These are phyloP conservation scores for Diaporthe citrichinensis DNA, from an alignment of 2,329 filamentous ascomycete genomes.

Conservation along the genomic window DNA sequence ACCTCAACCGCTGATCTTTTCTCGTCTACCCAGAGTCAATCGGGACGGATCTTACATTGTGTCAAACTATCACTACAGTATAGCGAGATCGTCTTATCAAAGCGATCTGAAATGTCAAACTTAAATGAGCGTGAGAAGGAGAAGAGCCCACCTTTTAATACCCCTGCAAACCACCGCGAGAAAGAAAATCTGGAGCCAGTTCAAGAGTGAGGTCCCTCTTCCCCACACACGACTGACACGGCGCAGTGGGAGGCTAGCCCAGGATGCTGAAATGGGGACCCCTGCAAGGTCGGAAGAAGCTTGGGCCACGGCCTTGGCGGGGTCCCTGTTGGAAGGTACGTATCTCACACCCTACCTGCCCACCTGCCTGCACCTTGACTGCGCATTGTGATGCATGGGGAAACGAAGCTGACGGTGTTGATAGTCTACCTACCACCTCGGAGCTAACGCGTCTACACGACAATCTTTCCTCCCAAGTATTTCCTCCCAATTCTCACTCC, in stretches of 20 bases:
- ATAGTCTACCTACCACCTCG: background rate
- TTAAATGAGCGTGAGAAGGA: conserved; percentile 11
- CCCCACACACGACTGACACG: background rate
- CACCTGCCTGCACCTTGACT: background rate
- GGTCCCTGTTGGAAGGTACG: conserved; percentile 9
- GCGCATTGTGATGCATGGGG: conserved; percentile 7
- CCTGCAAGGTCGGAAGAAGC: conserved; percentile 3
- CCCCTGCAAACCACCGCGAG: conserved; percentile 14
- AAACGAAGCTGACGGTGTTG: background rate
- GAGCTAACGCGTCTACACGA: background rate
- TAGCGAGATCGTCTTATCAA: background rate
- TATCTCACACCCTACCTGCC: background rate
- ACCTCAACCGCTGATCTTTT: background rate
- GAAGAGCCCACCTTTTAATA: background rate
- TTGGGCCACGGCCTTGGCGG: conserved; percentile 20
- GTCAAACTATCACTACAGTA: background rate
- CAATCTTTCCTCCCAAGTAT: background rate
- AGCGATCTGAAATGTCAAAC: conserved; percentile 27
- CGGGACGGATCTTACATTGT: background rate
- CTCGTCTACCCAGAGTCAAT: background rate
- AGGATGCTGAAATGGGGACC: background rate
- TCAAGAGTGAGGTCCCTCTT: conserved; percentile 6
- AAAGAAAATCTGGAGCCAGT: conserved; percentile 17
- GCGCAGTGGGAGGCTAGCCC: background rate
- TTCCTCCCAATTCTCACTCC: background rate